Evolutionary conservation across 371 early-diverging fungal genomes (phyloP).

Genomic region (Blakeslea trispora): DNA sequence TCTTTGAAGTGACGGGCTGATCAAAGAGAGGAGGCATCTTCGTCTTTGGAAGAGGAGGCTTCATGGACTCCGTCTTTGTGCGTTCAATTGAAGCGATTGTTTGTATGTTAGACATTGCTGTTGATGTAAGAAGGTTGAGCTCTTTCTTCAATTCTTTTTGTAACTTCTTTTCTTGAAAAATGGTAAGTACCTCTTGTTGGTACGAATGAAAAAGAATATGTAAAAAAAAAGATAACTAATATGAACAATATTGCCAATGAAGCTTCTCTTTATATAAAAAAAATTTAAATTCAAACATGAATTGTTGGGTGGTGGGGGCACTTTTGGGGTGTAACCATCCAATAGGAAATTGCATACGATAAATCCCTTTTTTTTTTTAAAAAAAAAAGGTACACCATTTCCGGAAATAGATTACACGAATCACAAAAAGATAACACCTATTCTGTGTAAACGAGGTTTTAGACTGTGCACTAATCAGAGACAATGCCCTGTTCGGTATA

Average conservation of each 20-base stretch:
- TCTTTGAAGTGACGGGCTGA: slow-evolving; percentile 50
- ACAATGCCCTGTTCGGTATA: no score
- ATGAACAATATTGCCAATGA: not conserved
- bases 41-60: slow-evolving; percentile 45
- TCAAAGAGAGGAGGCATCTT: slow-evolving; percentile 56
- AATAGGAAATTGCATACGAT: slow-evolving; percentile 23
- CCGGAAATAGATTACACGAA: not conserved
- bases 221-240: not conserved
- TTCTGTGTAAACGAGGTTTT: no score
- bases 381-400: not conserved
- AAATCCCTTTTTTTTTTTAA: not conserved
- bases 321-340: slow-evolving; percentile 37
- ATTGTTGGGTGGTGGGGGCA: slow-evolving; percentile 38
- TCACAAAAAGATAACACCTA: no score
- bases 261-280: slow-evolving; percentile 9
- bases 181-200: not conserved
- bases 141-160: slow-evolving; percentile 1
- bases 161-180: not conserved
- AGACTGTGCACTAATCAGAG: no score
- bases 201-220: not conserved
- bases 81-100: slow-evolving; percentile 25
- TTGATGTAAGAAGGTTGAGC: not conserved
- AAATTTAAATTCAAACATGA: slow-evolving; percentile 13
- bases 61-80: slow-evolving; percentile 51
- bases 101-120: slow-evolving; percentile 25